Conservation (phyloP, 2,329 filamentous ascomycete genomes). For the Xylariaceae sp. region DNA sequence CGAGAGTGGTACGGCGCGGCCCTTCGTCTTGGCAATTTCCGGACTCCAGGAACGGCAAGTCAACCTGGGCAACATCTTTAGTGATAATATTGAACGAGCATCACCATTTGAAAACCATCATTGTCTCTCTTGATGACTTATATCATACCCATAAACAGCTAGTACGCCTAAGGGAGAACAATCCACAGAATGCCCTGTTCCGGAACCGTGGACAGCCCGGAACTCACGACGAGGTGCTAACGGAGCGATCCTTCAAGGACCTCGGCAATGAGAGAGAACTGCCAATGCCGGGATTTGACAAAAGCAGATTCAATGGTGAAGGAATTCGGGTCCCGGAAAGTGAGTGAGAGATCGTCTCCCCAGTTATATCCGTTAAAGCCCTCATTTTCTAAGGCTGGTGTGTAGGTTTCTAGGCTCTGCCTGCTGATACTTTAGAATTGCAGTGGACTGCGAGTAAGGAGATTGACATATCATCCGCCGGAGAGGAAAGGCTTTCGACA, state of each 20-base stretch:
- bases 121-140: not conserved
- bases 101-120: too few relatives aligned
- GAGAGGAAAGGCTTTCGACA: not conserved
- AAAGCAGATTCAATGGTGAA: constrained; percentile 7
- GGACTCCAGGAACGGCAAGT: too few relatives aligned
- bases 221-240: constrained; percentile 8
- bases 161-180: not conserved
- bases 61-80: too few relatives aligned
- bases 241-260: not conserved
- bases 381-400: constrained; percentile 4
- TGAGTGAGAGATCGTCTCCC: not conserved
- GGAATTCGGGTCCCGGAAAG: not conserved
- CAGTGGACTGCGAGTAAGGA: not conserved
- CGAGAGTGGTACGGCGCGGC: too few relatives aligned
- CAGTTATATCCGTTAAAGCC: not conserved
- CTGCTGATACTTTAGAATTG: not conserved
- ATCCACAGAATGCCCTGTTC: not conserved
- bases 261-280: not conserved
- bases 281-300: constrained; percentile 4
- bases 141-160: not conserved
- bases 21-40: too few relatives aligned
- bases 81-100: too few relatives aligned
- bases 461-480: not conserved
- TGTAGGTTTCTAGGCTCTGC: not conserved
- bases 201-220: constrained; percentile 1